These are phyloP conservation scores for Calocybe cyanea DNA, from an alignment of 768 basidiomycete species.

Conservation along the genomic window DNA sequence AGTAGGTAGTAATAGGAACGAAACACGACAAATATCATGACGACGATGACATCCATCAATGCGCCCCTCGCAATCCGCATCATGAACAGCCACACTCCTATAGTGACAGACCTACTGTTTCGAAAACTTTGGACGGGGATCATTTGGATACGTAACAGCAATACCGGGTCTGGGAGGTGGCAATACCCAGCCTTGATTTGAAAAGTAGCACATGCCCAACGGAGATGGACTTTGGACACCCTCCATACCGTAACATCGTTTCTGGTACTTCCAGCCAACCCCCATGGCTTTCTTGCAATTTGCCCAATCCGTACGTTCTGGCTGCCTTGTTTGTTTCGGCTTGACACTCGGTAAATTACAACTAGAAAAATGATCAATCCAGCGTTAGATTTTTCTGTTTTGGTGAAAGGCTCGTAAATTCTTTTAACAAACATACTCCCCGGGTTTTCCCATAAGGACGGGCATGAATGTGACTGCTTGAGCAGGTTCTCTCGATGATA, in stretches of 20 bases:
- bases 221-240: neutral
- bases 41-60: no score
- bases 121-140: no score
- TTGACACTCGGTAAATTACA: neutral
- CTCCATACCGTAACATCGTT: conserved; percentile 1
- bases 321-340: neutral
- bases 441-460: neutral
- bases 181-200: neutral
- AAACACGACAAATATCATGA: no score
- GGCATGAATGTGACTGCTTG: neutral
- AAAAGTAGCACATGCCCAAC: neutral
- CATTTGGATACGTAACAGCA: no score
- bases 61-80: no score
- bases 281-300: neutral
- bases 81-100: no score
- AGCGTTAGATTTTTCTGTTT: neutral
- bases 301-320: conserved; percentile 1
- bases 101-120: no score
- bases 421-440: neutral
- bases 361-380: neutral
- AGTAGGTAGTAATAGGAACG: no score
- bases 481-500: neutral
- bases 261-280: neutral
- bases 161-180: neutral
- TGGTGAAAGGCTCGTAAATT: neutral